phyloP scores from a whole-genome alignment of 2,329 filamentous ascomycete genomes.

The Calonectria pteridis region DNA sequence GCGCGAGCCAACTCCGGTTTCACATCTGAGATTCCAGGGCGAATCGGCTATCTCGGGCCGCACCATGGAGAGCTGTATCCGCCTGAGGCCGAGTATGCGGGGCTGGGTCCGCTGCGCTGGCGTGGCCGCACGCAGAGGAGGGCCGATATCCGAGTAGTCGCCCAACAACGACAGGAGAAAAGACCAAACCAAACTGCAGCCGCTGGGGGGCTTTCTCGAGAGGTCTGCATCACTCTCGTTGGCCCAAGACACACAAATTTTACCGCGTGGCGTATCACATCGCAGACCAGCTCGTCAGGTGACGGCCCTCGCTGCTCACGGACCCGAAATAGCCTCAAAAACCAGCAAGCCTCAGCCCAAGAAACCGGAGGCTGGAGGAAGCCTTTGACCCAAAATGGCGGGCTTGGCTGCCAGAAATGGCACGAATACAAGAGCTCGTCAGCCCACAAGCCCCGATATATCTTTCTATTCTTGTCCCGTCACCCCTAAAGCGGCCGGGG shows the following conservation, averaged over 20 bases:
- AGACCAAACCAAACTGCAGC: background rate
- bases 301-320: background rate
- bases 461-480: constrained; percentile 19
- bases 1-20: background rate
- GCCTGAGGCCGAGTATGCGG: background rate
- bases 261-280: constrained; percentile 3
- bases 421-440: background rate
- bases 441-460: constrained; percentile 6
- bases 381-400: background rate
- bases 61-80: background rate
- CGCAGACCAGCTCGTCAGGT: background rate
- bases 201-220: background rate
- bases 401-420: constrained; percentile 3
- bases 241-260: background rate
- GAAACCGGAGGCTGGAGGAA: background rate
- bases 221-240: background rate
- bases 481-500: background rate
- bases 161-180: background rate
- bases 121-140: background rate
- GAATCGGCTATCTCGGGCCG: background rate
- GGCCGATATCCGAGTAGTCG: background rate
- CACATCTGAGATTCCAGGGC: background rate
- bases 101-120: background rate
- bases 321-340: background rate
- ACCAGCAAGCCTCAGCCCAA: background rate